Base-by-base conservation (phyloP, 2,329 filamentous ascomycete genomes). In the Curvularia sp. region DNA sequence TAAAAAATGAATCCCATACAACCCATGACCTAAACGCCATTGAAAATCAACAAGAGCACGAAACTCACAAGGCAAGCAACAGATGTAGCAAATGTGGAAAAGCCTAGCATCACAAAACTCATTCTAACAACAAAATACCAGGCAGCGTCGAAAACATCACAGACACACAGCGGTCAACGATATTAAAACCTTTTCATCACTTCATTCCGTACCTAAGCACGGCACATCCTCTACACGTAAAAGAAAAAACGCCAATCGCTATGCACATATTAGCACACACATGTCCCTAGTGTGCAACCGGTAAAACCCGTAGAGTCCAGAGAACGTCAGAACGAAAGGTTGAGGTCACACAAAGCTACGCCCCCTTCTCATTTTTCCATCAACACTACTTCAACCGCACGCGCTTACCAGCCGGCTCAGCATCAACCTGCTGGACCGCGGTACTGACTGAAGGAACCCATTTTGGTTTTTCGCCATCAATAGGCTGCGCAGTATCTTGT, bases 331-430 rank as follows among this genome's bases (percentile, higher is more conserved):
- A 18, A 7, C 15, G 7, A 28, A 43, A 26, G 22, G 22, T 22
- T 1, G 22, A 15, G 20, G 3, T 6, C 22, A 26, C 7, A 26
- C 7, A n/a, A 24, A 24, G 24, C 41, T 24, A 24, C 22, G 2
- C 22, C 22, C 3, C 13, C 22, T 15, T 26, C 12, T n/a, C 13
- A 18, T 8, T 28, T 15, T 8, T 38, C 15, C 35, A 35, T 35
- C 26, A 30, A 30, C 5, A 31, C 5, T 50, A 62, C 48, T 62
- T 71, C 30, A 72, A 41, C 5, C 70, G 54, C 5, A 72, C 49
- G 38, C 71, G 62, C 51, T 74, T 73, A 5, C 63, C 69, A 24
- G 67, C 57, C 5, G 66, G 67, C 55, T 69, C 69, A 24, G 39
- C 55, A 24, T 48, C 52, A 0, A 31, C 48, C 4, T 48, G 57